Evolutionary conservation across 768 basidiomycete genomes (phyloP).

Genomic region (Pisolithus microcarpus): DNA sequence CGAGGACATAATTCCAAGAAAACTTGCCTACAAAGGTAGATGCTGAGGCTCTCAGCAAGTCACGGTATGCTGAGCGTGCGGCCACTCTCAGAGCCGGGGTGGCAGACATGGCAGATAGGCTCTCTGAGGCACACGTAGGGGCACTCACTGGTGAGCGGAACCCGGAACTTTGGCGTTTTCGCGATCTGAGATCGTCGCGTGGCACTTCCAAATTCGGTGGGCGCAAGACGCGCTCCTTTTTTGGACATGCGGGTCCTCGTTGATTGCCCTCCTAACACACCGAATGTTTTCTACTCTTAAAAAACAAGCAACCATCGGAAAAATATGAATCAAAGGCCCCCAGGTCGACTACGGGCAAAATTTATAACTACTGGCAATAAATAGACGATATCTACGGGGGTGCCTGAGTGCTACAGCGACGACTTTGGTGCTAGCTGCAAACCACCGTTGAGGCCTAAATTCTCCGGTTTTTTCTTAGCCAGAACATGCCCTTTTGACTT

Average conservation of each 20-base stretch:
- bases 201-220: conserved; percentile 19
- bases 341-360: conserved; percentile 11
- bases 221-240: conserved; percentile 36
- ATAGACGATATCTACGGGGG: conserved; percentile 12
- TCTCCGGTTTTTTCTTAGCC: conserved; percentile 7
- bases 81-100: conserved; percentile 51
- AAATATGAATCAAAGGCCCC: conserved; percentile 16
- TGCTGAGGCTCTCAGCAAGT: conserved; percentile 58
- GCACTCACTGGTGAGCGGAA: conserved; percentile 5
- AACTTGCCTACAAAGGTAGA: conserved; percentile 56
- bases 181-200: conserved; percentile 27
- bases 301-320: conserved; percentile 25
- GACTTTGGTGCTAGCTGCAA: conserved; percentile 12
- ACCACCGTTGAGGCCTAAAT: conserved; percentile 8
- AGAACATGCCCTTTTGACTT: conserved; percentile 9
- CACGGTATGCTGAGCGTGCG: conserved; percentile 69
- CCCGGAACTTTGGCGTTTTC: conserved; percentile 6
- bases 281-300: conserved; percentile 20
- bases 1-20: neutral
- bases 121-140: neutral
- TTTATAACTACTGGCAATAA: conserved; percentile 10
- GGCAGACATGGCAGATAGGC: conserved; percentile 39
- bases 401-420: conserved; percentile 9
- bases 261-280: conserved; percentile 21
- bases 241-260: conserved; percentile 27